Evolutionary conservation across 441 rosid genomes (phyloP).

Genomic region (Aleurites moluccanus): DNA sequence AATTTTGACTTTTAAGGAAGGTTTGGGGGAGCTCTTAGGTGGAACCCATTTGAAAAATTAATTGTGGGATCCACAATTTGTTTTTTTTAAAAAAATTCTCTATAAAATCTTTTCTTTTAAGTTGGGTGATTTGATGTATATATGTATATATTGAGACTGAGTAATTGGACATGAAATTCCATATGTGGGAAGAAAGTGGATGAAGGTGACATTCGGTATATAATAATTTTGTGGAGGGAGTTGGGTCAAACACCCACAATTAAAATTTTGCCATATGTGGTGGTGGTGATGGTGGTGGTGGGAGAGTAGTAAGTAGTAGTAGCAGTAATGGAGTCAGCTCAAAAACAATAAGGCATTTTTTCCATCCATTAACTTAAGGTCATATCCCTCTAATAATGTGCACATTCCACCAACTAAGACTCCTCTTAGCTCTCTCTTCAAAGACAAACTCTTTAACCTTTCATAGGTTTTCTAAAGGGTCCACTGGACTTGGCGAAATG

Average conservation of each 20-base stretch:
- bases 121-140: constrained; percentile 15
- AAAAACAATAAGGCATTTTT: neutral
- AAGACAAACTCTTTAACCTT: neutral
- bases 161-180: neutral
- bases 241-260: constrained; percentile 19
- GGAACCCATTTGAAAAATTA: constrained; percentile 18
- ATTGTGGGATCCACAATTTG: neutral
- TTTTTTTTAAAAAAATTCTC: no score
- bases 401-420: constrained; percentile 20
- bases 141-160: neutral
- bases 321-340: constrained; percentile 13
- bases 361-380: constrained; percentile 9
- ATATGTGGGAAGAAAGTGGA: constrained; percentile 2
- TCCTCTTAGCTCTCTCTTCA: neutral
- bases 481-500: constrained; percentile 1
- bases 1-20: neutral
- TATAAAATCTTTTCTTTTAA: constrained; percentile 1
- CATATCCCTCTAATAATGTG: neutral
- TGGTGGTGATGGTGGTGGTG: neutral
- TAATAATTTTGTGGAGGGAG: constrained; percentile 10
- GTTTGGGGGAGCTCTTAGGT: neutral
- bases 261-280: neutral
- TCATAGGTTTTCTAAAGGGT: neutral
- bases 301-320: neutral
- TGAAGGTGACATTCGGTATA: constrained; percentile 5